These are phyloP conservation scores for Schizothecium vesticola DNA, from an alignment of 495 filamentous ascomycete species.

Conservation along the genomic window DNA sequence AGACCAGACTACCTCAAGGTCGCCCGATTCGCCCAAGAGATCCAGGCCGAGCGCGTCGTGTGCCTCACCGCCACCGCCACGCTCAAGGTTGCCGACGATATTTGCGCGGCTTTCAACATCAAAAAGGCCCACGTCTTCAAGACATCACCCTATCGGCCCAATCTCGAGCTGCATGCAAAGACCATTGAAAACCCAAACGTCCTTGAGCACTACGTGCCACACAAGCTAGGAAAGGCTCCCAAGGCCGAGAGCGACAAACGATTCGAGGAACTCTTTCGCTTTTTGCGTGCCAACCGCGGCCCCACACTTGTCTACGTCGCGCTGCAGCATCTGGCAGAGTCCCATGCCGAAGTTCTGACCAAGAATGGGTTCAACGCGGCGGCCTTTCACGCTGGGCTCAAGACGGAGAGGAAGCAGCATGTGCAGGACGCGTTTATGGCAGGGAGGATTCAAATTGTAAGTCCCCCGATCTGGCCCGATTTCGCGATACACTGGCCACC, in stretches of 20 bases:
- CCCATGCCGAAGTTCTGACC: constrained; percentile 33
- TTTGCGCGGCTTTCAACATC: constrained; percentile 49
- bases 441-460: constrained; percentile 35
- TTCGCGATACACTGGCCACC: background rate
- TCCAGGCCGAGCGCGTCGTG: constrained; percentile 51
- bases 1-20: constrained; percentile 56
- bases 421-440: constrained; percentile 53
- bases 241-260: constrained; percentile 33
- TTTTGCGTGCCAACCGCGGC: constrained; percentile 45
- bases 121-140: constrained; percentile 42
- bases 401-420: constrained; percentile 30
- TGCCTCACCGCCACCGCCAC: constrained; percentile 57
- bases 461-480: background rate
- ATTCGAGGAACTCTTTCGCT: constrained; percentile 39
- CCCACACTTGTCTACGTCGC: constrained; percentile 55
- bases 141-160: constrained; percentile 53
- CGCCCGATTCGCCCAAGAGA: constrained; percentile 51
- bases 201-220: background rate
- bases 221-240: background rate
- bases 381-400: constrained; percentile 52
- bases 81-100: constrained; percentile 48
- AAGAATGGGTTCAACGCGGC: constrained; percentile 35
- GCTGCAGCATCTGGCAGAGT: constrained; percentile 46
- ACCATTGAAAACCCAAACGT: constrained; percentile 17
- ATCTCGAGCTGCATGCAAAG: constrained; percentile 48